These are phyloP conservation scores for Crithidia mellificae DNA, from an alignment of 208 protist genomes.

Conservation along the genomic window DNA sequence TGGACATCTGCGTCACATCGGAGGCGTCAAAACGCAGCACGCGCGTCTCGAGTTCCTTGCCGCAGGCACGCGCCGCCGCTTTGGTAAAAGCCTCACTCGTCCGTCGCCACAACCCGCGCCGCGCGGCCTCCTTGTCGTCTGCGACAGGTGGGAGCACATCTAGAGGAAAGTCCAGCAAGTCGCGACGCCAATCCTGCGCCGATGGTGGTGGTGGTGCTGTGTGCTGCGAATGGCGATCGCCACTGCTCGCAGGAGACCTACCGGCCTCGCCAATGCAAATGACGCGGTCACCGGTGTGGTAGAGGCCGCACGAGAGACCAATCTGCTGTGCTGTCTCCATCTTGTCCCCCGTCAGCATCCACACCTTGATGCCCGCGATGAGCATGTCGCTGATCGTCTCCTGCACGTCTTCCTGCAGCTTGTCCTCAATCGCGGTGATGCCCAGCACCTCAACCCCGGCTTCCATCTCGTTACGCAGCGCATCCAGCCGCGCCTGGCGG, in stretches of 20 bases:
- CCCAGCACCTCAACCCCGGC: conserved; percentile 85
- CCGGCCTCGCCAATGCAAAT: conserved; percentile 48
- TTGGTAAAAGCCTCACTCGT: background rate
- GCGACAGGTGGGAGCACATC: conserved; percentile 5
- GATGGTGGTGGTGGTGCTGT: background rate
- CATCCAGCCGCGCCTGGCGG: conserved; percentile 50
- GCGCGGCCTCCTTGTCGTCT: background rate
- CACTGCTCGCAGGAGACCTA: too few relatives aligned
- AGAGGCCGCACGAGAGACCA: conserved; percentile 74
- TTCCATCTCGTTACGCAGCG: conserved; percentile 80
- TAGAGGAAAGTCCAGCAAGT: conserved; percentile 22
- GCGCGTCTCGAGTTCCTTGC: conserved; percentile 18
- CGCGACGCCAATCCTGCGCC: conserved; percentile 14
- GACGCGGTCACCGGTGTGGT: conserved; percentile 48
- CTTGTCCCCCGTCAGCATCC: conserved; percentile 99
- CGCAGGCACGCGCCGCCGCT: conserved; percentile 5
- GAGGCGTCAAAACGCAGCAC: conserved; percentile 16
- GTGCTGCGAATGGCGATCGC: too few relatives aligned
- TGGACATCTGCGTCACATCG: conserved; percentile 18
- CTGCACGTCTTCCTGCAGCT: conserved; percentile 95
- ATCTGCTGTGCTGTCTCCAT: conserved; percentile 98
- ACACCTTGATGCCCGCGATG: conserved; percentile 89
- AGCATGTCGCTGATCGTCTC: conserved; percentile 82
- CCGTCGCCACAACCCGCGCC: background rate
- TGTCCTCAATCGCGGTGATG: conserved; percentile 97